phyloP scores from a whole-genome alignment of 2,329 filamentous ascomycete species.

The Scedosporium dehoogii region DNA sequence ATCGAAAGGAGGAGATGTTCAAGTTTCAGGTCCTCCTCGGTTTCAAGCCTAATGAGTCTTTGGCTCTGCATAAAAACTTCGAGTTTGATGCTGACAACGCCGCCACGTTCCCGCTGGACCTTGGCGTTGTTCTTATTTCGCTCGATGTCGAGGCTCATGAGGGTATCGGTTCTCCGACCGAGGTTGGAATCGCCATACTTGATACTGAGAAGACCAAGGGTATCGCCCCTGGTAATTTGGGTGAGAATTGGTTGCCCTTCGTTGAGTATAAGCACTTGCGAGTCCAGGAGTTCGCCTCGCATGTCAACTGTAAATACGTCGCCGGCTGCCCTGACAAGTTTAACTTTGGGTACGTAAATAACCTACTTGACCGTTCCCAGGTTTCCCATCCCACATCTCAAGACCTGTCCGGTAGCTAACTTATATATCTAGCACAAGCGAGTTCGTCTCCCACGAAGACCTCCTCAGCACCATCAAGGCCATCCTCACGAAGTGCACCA shows the following conservation, averaged over 20 bases:
- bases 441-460: slow-evolving; percentile 25
- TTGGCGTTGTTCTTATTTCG: slow-evolving; percentile 52
- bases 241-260: slow-evolving; percentile 53
- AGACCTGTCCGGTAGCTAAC: no score
- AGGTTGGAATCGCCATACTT: slow-evolving; percentile 74
- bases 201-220: slow-evolving; percentile 52
- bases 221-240: slow-evolving; percentile 49
- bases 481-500: slow-evolving; percentile 21
- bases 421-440: slow-evolving; percentile 25
- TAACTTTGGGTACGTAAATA: slow-evolving; percentile 55
- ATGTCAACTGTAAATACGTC: slow-evolving; percentile 60
- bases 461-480: slow-evolving; percentile 23
- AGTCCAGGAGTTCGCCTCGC: slow-evolving; percentile 56
- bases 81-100: background rate
- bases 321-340: slow-evolving; percentile 64
- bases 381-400: background rate
- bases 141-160: slow-evolving; percentile 83
- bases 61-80: background rate
- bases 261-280: slow-evolving; percentile 69
- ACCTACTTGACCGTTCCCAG: background rate
- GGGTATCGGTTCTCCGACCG: slow-evolving; percentile 58
- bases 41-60: slow-evolving; percentile 24
- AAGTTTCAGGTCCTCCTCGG: slow-evolving; percentile 63
- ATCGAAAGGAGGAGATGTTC: slow-evolving; percentile 45
- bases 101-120: background rate